phyloP scores from a whole-genome alignment of 2,329 filamentous ascomycete species.

The Leptographium galeiforme region DNA sequence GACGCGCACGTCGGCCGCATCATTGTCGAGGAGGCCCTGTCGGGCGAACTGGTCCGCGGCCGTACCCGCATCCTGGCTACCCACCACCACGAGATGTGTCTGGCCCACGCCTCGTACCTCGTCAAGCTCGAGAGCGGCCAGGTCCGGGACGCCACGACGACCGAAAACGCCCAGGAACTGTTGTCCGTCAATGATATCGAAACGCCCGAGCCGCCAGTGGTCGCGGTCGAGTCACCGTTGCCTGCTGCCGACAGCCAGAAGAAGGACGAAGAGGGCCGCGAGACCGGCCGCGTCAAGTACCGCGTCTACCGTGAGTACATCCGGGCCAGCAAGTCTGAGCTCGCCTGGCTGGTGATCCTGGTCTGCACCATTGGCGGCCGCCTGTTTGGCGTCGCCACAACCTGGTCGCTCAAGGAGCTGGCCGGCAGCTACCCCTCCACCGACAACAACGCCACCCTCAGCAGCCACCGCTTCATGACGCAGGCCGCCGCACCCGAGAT shows the following conservation, averaged over 20 bases:
- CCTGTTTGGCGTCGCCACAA: constrained; percentile 15
- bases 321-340: constrained; percentile 15
- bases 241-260: constrained; percentile 2
- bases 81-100: constrained; percentile 26
- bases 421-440: constrained; percentile 14
- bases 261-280: constrained; percentile 17
- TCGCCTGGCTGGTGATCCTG: constrained; percentile 16
- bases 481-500: constrained; percentile 5
- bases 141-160: constrained; percentile 13
- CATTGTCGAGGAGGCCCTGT: constrained; percentile 38
- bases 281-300: constrained; percentile 20
- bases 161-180: constrained; percentile 6
- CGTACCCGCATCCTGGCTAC: constrained; percentile 53
- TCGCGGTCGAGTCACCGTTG: not conserved
- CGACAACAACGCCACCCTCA: constrained; percentile 1
- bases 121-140: constrained; percentile 17
- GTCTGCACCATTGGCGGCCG: constrained; percentile 14
- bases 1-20: constrained; percentile 28
- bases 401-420: constrained; percentile 22
- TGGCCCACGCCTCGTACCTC: constrained; percentile 17
- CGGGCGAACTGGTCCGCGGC: constrained; percentile 32
- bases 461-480: constrained; percentile 5
- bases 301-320: constrained; percentile 21
- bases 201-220: not conserved
- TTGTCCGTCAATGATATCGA: not conserved